Evolutionary conservation across 1,284 basidiomycete species (phyloP).

Genomic region (Cryptococcus jaspeensis): DNA sequence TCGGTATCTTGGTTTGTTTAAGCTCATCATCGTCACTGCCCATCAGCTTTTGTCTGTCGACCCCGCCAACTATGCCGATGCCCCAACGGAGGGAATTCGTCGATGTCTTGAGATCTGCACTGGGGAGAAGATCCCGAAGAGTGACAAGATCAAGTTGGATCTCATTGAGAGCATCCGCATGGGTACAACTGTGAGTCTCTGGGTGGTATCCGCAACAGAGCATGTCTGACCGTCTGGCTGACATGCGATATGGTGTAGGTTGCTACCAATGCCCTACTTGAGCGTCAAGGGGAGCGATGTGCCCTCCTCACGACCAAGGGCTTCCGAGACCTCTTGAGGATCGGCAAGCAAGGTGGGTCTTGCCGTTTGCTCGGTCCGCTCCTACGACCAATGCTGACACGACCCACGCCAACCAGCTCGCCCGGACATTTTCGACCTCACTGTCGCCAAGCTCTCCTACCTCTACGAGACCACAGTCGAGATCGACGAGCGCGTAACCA

Average conservation of each 20-base stretch:
- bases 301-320: constrained; percentile 48
- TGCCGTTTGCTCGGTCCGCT: no score
- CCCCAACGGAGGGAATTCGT: constrained; percentile 50
- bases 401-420: constrained; percentile 24
- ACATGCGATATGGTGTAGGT: constrained; percentile 16
- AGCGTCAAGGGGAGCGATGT: constrained; percentile 42
- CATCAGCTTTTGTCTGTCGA: constrained; percentile 46
- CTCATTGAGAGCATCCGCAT: constrained; percentile 32
- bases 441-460: constrained; percentile 48
- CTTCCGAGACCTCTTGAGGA: constrained; percentile 49
- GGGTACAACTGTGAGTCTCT: constrained; percentile 13
- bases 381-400: no score
- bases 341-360: constrained; percentile 42
- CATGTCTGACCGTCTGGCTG: no score
- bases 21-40: no score
- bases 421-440: constrained; percentile 50
- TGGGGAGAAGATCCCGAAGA: constrained; percentile 27
- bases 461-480: constrained; percentile 20
- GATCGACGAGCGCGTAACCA: constrained; percentile 24
- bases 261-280: constrained; percentile 52
- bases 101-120: constrained; percentile 46
- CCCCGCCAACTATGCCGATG: constrained; percentile 50
- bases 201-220: background rate
- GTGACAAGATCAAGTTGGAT: background rate
- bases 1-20: no score